Base-by-base conservation (phyloP, 1,284 basidiomycete species). In the Ceratobasidium papillatum region DNA sequence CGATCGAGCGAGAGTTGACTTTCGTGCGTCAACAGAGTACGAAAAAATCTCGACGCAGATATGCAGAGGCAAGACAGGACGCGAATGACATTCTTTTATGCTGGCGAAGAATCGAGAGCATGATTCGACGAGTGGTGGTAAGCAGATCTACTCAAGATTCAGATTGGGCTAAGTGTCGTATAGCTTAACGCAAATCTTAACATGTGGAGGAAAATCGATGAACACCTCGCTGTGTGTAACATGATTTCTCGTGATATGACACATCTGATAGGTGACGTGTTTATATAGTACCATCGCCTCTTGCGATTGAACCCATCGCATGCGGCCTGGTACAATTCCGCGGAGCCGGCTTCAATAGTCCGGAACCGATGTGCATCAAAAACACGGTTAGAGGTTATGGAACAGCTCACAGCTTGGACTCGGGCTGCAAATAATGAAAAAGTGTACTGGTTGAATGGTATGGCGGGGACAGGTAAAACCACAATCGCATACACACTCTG, bases 361-460 rank as follows among this genome's bases (percentile, higher is more conserved):
- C 66, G 66, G 3, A 30, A 41, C 9, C 34, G 22, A 2, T 58
- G 52, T 34, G 25, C 54, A 8, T 11, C 36, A 45, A 27, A 41
- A 12, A 69, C 66, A 5, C 66, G 66, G 11, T 38, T 47, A 4
- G 54, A 58, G 12, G 11, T 58, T 17, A 27, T 58, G 4, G 3
- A 34, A 12, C 17, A 58, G 9, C 14, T 58, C 4, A 34, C 14
- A 34, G 2, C 30, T 1, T 62, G 59, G 59, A 22, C 59, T 4
- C 22, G 22, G 19, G 14, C 2, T 41, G 5, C 14, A n/a, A 7
- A n/a, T 3, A 62, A n/a, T 17, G 59, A 62, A 27, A 45, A 22
- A n/a, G 43, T 62, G 1, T 62, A 62, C 19, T 62, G 59, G 59
- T 12, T 41, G 2, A 36, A 62, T 43, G 36, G 59, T n/a, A n/a